Percentiles rank a stretch among this genome's conserved stretches.
Conservation (phyloP, 768 basidiomycete genomes). For the Hypsizygus marmoreus region DNA sequence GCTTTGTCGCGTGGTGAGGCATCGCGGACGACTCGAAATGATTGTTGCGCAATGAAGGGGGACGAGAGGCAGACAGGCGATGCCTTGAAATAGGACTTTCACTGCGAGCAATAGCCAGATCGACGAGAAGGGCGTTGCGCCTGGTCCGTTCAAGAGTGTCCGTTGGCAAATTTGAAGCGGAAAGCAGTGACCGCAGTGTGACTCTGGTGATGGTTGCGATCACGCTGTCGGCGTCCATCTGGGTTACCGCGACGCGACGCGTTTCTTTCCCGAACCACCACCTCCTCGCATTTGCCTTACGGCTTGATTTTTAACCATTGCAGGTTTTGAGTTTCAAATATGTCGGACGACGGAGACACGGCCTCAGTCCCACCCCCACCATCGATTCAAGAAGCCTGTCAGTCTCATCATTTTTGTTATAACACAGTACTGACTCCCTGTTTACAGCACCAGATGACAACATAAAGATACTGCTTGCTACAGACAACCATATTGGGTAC, state of each 20-base stretch:
- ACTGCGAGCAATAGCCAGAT: constrained; percentile 13
- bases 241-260: constrained; percentile 13
- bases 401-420: constrained; percentile 16
- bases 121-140: constrained; percentile 1
- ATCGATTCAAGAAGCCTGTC: constrained; percentile 40
- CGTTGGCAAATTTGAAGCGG: not conserved
- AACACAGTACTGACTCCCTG: constrained; percentile 4
- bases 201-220: too few species aligned
- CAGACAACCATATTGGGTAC: constrained; percentile 96
- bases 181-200: not conserved
- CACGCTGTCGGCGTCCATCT: not conserved
- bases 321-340: too few species aligned
- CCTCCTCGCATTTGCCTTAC: too few species aligned
- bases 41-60: constrained; percentile 9
- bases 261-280: constrained; percentile 5
- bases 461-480: constrained; percentile 85
- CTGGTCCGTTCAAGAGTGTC: too few species aligned
- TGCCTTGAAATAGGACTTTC: constrained; percentile 13
- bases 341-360: constrained; percentile 27
- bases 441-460: constrained; percentile 61
- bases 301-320: too few species aligned
- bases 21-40: constrained; percentile 21
- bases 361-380: constrained; percentile 30
- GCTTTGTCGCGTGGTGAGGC: constrained; percentile 29
- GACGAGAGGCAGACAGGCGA: constrained; percentile 10